These are phyloP conservation scores for Claviceps monticola DNA, from an alignment of 2,329 filamentous ascomycete species.

Conservation along the genomic window DNA sequence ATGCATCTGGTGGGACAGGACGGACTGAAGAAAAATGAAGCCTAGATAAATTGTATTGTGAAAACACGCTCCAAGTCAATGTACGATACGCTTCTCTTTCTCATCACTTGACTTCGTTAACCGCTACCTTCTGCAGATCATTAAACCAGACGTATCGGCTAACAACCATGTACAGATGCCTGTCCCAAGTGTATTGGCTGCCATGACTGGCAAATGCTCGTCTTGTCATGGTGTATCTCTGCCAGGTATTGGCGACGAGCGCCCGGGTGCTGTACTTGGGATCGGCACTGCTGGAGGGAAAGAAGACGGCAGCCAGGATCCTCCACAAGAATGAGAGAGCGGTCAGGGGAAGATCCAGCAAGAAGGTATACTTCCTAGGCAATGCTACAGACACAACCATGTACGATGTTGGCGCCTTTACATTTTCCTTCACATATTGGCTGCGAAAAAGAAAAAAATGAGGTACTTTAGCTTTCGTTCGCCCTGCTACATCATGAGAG, in stretches of 20 bases:
- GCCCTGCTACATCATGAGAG: background rate
- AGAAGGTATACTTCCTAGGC: slow-evolving; percentile 23
- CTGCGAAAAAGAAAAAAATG: slow-evolving; percentile 4
- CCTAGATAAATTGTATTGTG: background rate
- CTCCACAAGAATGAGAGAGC: slow-evolving; percentile 20
- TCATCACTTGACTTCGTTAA: background rate
- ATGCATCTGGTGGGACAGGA: background rate
- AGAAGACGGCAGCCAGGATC: slow-evolving; percentile 9
- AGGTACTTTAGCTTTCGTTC: background rate
- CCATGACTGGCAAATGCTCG: slow-evolving; percentile 22
- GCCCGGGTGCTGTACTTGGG: slow-evolving; percentile 13
- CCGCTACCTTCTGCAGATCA: slow-evolving; percentile 9
- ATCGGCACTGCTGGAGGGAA: slow-evolving; percentile 7
- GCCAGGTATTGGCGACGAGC: slow-evolving; percentile 23
- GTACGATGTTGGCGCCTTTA: slow-evolving; percentile 19
- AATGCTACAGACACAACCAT: slow-evolving; percentile 21
- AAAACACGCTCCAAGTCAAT: background rate
- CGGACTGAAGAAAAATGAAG: background rate
- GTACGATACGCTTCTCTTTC: background rate
- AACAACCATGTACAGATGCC: slow-evolving; percentile 23
- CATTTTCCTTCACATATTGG: slow-evolving; percentile 15
- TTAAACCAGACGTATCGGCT: slow-evolving; percentile 29
- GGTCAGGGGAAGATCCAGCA: slow-evolving; percentile 23
- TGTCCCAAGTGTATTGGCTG: slow-evolving; percentile 27
- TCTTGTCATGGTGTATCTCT: slow-evolving; percentile 21